phyloP scores from a whole-genome alignment of 768 basidiomycete species.

The Leccinum incarnatum region DNA sequence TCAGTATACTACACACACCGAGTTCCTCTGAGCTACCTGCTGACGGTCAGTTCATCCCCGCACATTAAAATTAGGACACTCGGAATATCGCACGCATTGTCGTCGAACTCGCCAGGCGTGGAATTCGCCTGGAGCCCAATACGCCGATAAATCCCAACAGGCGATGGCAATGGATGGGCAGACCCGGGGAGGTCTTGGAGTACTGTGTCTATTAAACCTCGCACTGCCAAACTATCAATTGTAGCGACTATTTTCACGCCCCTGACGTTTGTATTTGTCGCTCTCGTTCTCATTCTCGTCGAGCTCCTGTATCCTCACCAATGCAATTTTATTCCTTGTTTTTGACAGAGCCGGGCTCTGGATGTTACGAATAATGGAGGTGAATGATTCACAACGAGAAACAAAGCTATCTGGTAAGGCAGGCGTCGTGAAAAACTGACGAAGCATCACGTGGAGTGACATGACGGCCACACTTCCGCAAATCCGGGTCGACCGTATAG shows the following conservation, averaged over 20 bases:
- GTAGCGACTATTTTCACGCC: not conserved
- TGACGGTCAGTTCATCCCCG: conserved; percentile 5
- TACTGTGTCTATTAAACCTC: conserved; percentile 23
- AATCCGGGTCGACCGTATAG: no score
- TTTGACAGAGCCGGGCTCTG: not conserved
- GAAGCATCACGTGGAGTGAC: no score
- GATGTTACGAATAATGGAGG: not conserved
- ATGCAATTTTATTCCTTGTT: conserved; percentile 3
- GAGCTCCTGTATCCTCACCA: not conserved
- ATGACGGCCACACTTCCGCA: no score
- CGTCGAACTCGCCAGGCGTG: conserved; percentile 69
- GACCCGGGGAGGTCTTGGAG: conserved; percentile 63
- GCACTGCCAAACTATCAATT: not conserved
- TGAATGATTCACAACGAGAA: not conserved
- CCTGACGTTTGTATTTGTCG: not conserved
- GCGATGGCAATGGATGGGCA: conserved; percentile 88
- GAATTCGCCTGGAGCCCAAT: conserved; percentile 70
- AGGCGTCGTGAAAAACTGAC: no score
- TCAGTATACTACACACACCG: conserved; percentile 43
- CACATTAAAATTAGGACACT: conserved; percentile 58
- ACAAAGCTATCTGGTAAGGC: not conserved
- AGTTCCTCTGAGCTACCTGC: not conserved
- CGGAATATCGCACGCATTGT: conserved; percentile 86
- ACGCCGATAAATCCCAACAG: conserved; percentile 60
- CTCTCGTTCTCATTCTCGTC: not conserved